Percentiles rank a stretch among this genome's conserved stretches.
Evolutionary conservation across 495 filamentous ascomycete genomes (phyloP).

Genomic region (Penicillium coprophilum): DNA sequence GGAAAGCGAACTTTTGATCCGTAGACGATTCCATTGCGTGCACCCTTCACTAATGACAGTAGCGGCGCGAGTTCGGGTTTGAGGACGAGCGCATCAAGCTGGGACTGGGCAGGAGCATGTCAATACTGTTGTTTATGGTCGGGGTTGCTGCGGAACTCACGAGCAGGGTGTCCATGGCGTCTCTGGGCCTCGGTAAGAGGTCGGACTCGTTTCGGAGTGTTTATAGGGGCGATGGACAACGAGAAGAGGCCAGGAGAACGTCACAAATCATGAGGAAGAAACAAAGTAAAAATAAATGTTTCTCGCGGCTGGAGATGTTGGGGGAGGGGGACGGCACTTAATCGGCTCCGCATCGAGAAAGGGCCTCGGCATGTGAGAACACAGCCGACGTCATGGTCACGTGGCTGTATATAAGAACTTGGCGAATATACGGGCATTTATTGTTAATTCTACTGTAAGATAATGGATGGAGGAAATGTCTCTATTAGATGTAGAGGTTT

Average conservation of each 20-base stretch:
- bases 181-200: slow-evolving; percentile 37
- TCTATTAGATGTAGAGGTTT: slow-evolving; percentile 16
- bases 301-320: slow-evolving; percentile 4
- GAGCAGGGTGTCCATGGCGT: slow-evolving; percentile 43
- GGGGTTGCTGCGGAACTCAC: slow-evolving; percentile 21
- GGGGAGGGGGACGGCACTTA: slow-evolving; percentile 31
- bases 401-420: slow-evolving; percentile 21
- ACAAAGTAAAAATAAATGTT: slow-evolving; percentile 13
- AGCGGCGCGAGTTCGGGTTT: slow-evolving; percentile 80
- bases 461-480: slow-evolving; percentile 11
- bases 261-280: slow-evolving; percentile 12
- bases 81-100: slow-evolving; percentile 68
- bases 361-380: slow-evolving; percentile 49
- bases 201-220: slow-evolving; percentile 20
- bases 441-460: not conserved
- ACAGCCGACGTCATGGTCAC: slow-evolving; percentile 46
- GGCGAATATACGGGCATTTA: not conserved
- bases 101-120: slow-evolving; percentile 23
- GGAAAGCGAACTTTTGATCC: slow-evolving; percentile 98
- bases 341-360: slow-evolving; percentile 31
- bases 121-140: slow-evolving; percentile 16
- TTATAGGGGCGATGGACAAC: slow-evolving; percentile 18
- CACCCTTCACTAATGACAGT: slow-evolving; percentile 80
- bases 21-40: slow-evolving; percentile 96
- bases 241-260: slow-evolving; percentile 7